Evolutionary conservation across 768 basidiomycete species (phyloP).

Genomic region (Mycena maculata): DNA sequence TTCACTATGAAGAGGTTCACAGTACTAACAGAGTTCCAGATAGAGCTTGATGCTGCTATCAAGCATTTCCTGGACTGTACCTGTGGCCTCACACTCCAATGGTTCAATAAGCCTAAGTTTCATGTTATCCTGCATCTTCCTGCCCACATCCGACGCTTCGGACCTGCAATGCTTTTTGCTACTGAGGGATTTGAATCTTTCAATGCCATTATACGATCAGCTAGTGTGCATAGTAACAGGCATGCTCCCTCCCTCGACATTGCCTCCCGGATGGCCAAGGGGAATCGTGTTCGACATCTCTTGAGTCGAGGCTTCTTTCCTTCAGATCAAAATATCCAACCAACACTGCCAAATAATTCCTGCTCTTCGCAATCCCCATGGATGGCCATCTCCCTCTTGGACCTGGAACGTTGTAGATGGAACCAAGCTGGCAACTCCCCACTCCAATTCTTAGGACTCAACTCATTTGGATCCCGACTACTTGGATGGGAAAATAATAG

Average conservation of each 20-base stretch:
- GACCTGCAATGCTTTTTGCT: no score
- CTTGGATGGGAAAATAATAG: constrained; percentile 2
- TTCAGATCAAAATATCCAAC: not conserved
- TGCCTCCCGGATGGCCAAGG: constrained; percentile 30
- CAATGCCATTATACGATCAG: constrained; percentile 43
- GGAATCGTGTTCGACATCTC: constrained; percentile 17
- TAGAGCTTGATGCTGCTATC: constrained; percentile 43
- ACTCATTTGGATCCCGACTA: constrained; percentile 14
- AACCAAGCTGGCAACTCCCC: not conserved
- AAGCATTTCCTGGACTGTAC: constrained; percentile 49
- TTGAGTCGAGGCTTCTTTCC: no score
- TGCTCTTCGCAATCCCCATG: not conserved
- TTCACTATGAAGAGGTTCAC: not conserved
- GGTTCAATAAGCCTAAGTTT: constrained; percentile 60
- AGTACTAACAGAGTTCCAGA: constrained; percentile 28
- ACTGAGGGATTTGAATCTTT: constrained; percentile 58
- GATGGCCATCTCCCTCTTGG: not conserved
- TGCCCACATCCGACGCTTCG: constrained; percentile 46
- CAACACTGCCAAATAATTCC: not conserved
- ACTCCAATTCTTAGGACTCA: constrained; percentile 6
- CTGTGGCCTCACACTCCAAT: constrained; percentile 42
- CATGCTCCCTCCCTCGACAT: constrained; percentile 45
- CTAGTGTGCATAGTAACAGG: constrained; percentile 42
- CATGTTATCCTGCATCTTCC: constrained; percentile 54
- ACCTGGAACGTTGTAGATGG: constrained; percentile 8